phyloP scores from a whole-genome alignment of 495 filamentous ascomycete genomes.

The Sordaria brevicollis region DNA sequence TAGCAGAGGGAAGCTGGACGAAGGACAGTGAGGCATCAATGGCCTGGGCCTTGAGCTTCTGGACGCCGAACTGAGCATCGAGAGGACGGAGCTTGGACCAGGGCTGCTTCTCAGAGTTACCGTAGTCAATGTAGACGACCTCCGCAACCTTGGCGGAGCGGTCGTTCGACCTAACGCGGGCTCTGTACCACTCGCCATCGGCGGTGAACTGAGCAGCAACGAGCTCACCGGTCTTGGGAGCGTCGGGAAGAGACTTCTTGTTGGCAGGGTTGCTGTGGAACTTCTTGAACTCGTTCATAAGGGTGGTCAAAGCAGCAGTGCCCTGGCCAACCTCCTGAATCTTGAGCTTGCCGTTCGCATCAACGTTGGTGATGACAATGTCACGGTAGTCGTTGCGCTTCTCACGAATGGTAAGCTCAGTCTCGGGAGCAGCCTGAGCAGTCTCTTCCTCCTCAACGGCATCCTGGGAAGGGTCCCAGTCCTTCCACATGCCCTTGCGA shows the following conservation, averaged over 20 bases:
- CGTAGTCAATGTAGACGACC: conserved; percentile 91
- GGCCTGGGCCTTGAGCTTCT: conserved; percentile 79
- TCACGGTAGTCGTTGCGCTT: conserved; percentile 80
- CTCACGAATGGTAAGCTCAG: conserved; percentile 37
- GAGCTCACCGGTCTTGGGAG: conserved; percentile 83
- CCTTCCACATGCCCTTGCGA: conserved; percentile 80
- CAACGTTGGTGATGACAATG: conserved; percentile 81
- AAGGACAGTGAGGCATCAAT: conserved; percentile 81
- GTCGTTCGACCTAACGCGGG: conserved; percentile 82
- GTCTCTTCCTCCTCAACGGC: conserved; percentile 45
- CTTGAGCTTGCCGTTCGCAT: conserved; percentile 65
- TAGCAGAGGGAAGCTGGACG: conserved; percentile 66
- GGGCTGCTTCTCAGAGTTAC: conserved; percentile 79
- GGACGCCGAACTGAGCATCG: conserved; percentile 59
- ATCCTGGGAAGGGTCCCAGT: conserved; percentile 83
- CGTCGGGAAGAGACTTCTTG: conserved; percentile 55
- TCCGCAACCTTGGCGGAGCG: conserved; percentile 79
- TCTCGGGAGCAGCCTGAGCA: conserved; percentile 37
- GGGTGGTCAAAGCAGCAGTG: conserved; percentile 65
- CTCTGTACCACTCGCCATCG: conserved; percentile 91
- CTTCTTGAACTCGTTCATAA: conserved; percentile 80
- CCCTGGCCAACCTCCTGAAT: conserved; percentile 78
- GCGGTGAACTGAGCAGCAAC: conserved; percentile 82
- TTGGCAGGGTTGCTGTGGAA: conserved; percentile 75
- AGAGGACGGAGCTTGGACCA: conserved; percentile 77